Percentiles rank a stretch among this genome's conserved stretches.
phyloP scores from a whole-genome alignment of 768 basidiomycete genomes.

The Rhizopogon salebrosus region DNA sequence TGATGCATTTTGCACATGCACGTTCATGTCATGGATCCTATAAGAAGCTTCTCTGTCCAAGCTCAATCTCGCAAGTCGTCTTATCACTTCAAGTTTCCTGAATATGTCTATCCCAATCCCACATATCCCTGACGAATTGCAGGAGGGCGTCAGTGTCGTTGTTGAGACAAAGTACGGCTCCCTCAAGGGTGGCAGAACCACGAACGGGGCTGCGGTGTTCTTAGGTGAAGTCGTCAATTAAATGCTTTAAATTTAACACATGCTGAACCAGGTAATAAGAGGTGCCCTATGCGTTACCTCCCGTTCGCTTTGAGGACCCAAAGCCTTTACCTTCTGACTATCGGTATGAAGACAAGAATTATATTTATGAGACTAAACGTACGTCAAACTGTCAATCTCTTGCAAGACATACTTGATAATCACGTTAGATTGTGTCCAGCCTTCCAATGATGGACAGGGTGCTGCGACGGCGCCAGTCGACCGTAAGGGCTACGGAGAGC shows the following conservation, averaged over 20 bases:
- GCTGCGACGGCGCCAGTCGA: slow-evolving; percentile 47
- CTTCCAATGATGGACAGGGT: slow-evolving; percentile 60
- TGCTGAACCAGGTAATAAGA: slow-evolving; percentile 35
- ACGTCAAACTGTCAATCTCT: slow-evolving; percentile 16
- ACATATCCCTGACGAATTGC: slow-evolving; percentile 58
- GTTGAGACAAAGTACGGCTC: slow-evolving; percentile 53
- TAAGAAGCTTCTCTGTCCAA: background rate
- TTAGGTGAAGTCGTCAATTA: slow-evolving; percentile 40
- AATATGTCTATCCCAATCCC: slow-evolving; percentile 3
- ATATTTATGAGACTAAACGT: slow-evolving; percentile 55
- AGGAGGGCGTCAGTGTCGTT: slow-evolving; percentile 35
- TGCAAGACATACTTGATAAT: background rate
- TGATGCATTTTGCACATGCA: background rate
- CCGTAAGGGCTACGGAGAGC: slow-evolving; percentile 60
- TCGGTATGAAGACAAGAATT: slow-evolving; percentile 56
- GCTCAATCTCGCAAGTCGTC: background rate
- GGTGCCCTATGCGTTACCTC: slow-evolving; percentile 68
- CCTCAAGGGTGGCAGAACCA: slow-evolving; percentile 53
- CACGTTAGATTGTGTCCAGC: slow-evolving; percentile 52
- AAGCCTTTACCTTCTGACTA: slow-evolving; percentile 47
- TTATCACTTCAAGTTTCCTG: background rate
- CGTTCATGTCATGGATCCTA: background rate
- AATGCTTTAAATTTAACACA: background rate
- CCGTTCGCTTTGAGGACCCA: slow-evolving; percentile 61
- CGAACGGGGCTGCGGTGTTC: slow-evolving; percentile 59